Percentiles rank a stretch among this genome's conserved stretches.
phyloP scores from a whole-genome alignment of 2,329 filamentous ascomycete species.

The Coleophoma eucalyptorum region DNA sequence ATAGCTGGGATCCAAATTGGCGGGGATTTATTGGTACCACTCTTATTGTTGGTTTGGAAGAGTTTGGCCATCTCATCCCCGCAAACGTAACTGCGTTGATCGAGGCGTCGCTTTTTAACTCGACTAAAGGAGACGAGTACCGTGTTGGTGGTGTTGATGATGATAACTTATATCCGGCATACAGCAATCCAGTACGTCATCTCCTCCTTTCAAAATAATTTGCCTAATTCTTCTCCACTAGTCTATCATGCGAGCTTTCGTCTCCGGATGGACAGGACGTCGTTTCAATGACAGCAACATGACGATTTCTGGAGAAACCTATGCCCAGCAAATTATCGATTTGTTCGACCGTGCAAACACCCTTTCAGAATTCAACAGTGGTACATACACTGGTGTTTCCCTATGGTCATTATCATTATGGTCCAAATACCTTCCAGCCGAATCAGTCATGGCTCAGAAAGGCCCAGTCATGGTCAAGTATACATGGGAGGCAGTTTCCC shows the following conservation, averaged over 20 bases:
- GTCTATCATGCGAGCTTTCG: conserved; percentile 58
- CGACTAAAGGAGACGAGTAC: conserved; percentile 56
- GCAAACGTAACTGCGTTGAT: conserved; percentile 35
- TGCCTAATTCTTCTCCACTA: not conserved
- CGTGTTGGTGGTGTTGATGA: conserved; percentile 54
- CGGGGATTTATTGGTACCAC: conserved; percentile 58
- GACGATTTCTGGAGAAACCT: conserved; percentile 50
- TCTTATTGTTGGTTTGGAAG: conserved; percentile 54
- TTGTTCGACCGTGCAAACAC: conserved; percentile 53
- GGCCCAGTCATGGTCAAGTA: conserved; percentile 46
- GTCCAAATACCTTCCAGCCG: conserved; percentile 52
- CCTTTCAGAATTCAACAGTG: conserved; percentile 51
- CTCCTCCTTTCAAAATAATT: too few species aligned
- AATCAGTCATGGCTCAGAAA: conserved; percentile 49
- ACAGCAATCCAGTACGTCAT: conserved; percentile 48
- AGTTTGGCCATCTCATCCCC: conserved; percentile 46
- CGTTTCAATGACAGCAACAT: conserved; percentile 52
- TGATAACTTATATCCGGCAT: conserved; percentile 60
- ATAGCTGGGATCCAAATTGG: conserved; percentile 62
- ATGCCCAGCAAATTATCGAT: conserved; percentile 51
- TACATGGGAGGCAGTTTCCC: conserved; percentile 47
- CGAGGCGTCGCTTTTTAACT: conserved; percentile 48
- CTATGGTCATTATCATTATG: conserved; percentile 55
- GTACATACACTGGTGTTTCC: conserved; percentile 60
- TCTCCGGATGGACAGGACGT: conserved; percentile 54